phyloP scores from a whole-genome alignment of 176 grass and related monocot genomes.

The Bothriochloa decipiens region DNA sequence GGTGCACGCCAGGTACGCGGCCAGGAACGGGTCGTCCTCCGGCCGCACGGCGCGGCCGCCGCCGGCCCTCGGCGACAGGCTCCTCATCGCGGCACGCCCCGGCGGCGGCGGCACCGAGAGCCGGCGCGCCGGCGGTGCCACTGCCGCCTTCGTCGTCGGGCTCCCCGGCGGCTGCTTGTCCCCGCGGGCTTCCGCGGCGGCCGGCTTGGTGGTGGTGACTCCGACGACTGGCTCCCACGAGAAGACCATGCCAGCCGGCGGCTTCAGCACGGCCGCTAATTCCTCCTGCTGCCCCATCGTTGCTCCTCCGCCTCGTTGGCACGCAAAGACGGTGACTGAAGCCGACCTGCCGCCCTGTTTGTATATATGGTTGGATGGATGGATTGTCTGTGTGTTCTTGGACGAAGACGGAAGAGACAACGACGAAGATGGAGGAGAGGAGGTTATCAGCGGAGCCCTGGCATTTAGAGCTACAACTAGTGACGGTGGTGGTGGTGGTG shows the following conservation, averaged over 20 bases:
- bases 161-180: neutral
- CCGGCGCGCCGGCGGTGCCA: conserved; percentile 41
- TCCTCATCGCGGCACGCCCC: neutral
- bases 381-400: conserved; percentile 18
- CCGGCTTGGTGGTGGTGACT: neutral
- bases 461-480: conserved; percentile 1
- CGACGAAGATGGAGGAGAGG: neutral
- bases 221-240: conserved; percentile 60
- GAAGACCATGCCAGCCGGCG: conserved; percentile 41
- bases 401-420: neutral
- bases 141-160: conserved; percentile 39
- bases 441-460: neutral
- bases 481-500: neutral
- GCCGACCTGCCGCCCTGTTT: neutral
- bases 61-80: neutral
- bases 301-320: neutral
- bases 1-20: conserved; percentile 87
- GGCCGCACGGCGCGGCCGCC: conserved; percentile 33
- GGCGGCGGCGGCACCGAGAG: neutral
- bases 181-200: conserved; percentile 28
- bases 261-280: neutral
- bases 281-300: conserved; percentile 47
- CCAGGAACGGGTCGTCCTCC: conserved; percentile 82
- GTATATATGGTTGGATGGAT: neutral
- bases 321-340: neutral